Evolutionary conservation across 225 moss, liverwort and hornwort genomes (phyloP), one percentile per base, ranked within the genome.

Genomic region (Climacium dendroides): DNA sequence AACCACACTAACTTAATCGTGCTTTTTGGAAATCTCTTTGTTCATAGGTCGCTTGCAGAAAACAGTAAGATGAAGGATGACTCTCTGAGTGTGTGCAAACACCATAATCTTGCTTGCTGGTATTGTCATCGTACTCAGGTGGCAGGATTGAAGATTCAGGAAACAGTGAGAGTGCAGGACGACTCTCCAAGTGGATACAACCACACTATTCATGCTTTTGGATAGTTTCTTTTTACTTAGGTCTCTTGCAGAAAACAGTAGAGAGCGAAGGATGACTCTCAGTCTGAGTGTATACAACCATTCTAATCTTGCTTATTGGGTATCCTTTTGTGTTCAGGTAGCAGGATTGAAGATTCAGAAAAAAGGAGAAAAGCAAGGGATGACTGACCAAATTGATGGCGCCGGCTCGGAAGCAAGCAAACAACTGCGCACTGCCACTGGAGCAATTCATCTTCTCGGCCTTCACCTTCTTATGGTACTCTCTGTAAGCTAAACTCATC

Each of bases 371-470:
- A n/a, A 66, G 53, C 5, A 24, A 71, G 61, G 23, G 34, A 47
- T 8, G 32, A 72, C 89, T 88, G 37, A 92, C 93, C 93, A 92
- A 70, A 88, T 93, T 92, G 69, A 91, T 93, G 52, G 93, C 89
- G 60, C 93, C 90, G 37, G 92, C 93, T 78, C 89, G 89, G 82
- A 93, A 93, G 88, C 93, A 93, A 23, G 92, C 92, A 4, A 93
- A 81, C 77, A 93, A 86, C 13, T 90, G 89, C 15, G 88, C 87
- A 59, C 89, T 81, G 78, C 92, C 90, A 54, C 63, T 85, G 20
- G 90, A 81, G 80, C 93, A 93, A 67, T 73, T 89, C 73, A 74
- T 52, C 35, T 57, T 83, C 86, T 90, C 55, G 11, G 71, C 63
- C 59, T 72, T 85, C 65, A 30, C 41, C 79, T 79, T 79, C 53